Evolutionary conservation across 2,329 filamentous ascomycete genomes (phyloP).

Genomic region (Harringtonia aguacate): DNA sequence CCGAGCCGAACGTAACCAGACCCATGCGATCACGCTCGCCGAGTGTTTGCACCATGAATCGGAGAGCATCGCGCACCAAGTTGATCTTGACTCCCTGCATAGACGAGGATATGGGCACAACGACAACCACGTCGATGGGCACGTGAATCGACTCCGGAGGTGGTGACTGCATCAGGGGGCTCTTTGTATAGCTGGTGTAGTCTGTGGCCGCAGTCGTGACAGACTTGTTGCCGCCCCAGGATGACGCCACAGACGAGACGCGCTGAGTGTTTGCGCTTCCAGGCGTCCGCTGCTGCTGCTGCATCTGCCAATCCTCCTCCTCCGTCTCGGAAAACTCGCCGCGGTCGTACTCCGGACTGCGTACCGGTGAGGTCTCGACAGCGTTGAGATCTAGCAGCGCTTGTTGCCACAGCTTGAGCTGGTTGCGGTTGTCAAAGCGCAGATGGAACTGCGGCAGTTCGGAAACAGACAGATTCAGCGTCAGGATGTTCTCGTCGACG

Average conservation of each 20-base stretch:
- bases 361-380: conserved; percentile 50
- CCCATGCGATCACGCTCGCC: conserved; percentile 95
- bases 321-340: conserved; percentile 71
- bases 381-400: conserved; percentile 75
- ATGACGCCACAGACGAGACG: conserved; percentile 72
- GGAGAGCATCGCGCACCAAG: conserved; percentile 78
- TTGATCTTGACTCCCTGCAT: conserved; percentile 99
- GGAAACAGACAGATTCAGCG: conserved; percentile 78
- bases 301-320: conserved; percentile 72
- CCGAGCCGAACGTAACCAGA: conserved; percentile 91
- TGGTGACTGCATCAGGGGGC: conserved; percentile 20
- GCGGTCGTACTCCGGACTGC: conserved; percentile 68
- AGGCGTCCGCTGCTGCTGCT: conserved; percentile 32
- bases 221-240: conserved; percentile 72
- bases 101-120: conserved; percentile 92
- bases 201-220: conserved; percentile 84
- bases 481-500: conserved; percentile 73
- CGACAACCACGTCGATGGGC: conserved; percentile 88
- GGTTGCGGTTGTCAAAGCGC: conserved; percentile 70
- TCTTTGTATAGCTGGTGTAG: conserved; percentile 64
- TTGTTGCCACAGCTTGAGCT: conserved; percentile 85
- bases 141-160: conserved; percentile 58
- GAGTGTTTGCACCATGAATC: conserved; percentile 81
- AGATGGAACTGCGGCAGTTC: conserved; percentile 94
- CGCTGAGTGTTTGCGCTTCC: conserved; percentile 16